A percentile compares a stretch with the other conserved stretches of the same genome.
Evolutionary conservation across 2,329 filamentous ascomycete genomes (phyloP).

Genomic region (Didymella glomerata): DNA sequence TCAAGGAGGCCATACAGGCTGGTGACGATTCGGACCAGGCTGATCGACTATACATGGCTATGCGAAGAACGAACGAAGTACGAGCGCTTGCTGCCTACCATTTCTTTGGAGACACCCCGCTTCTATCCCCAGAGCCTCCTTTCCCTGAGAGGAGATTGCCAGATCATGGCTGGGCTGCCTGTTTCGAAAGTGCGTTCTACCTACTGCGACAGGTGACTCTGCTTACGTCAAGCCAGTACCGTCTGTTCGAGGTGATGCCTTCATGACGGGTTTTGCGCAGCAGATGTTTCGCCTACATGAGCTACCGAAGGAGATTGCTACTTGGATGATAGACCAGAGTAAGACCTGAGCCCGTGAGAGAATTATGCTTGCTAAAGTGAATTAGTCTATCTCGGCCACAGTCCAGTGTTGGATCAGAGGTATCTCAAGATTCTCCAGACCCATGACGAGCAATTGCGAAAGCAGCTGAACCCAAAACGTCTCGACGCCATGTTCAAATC

Average conservation of each 20-base stretch:
- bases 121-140: conserved; percentile 6
- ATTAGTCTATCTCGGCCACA: conserved; percentile 42
- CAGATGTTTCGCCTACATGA: conserved; percentile 49
- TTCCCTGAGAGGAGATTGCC: conserved; percentile 39
- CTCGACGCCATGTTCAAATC: conserved; percentile 64
- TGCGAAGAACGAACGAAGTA: conserved; percentile 68
- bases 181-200: conserved; percentile 40
- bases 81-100: conserved; percentile 63
- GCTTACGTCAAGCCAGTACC: conserved; percentile 30
- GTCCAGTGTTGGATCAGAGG: conserved; percentile 48
- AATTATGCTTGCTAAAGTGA: conserved; percentile 23
- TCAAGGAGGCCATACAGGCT: conserved; percentile 60
- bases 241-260: conserved; percentile 50
- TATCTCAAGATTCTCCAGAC: conserved; percentile 46
- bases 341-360: background rate
- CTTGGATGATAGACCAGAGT: conserved; percentile 56
- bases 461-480: conserved; percentile 50
- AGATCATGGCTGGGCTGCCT: conserved; percentile 43
- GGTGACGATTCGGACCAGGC: conserved; percentile 75
- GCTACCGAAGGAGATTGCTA: conserved; percentile 51
- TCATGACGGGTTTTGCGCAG: conserved; percentile 53
- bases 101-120: conserved; percentile 56
- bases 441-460: conserved; percentile 40
- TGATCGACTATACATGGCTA: conserved; percentile 63
- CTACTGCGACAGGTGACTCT: background rate